A percentile compares a stretch with the other conserved stretches of the same genome.
These are phyloP conservation scores for Massospora cicadina DNA, from an alignment of 371 early-diverging fungal genomes.

Conservation along the genomic window DNA sequence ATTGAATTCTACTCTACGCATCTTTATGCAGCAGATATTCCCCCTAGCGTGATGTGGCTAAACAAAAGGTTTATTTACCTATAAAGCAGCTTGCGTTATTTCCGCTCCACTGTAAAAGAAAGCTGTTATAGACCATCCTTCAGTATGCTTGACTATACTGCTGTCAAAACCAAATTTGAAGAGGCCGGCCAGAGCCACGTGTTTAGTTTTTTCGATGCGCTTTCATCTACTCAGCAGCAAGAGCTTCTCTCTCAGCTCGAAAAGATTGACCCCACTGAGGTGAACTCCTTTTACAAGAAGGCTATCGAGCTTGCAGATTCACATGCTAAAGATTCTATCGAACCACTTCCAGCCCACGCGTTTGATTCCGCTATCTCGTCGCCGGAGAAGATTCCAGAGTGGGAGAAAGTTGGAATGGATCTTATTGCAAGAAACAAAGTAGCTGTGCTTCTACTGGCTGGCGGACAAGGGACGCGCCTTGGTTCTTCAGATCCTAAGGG, in stretches of 20 bases:
- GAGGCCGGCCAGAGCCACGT: conserved; percentile 81
- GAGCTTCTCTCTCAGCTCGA: conserved; percentile 42
- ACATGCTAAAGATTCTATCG: conserved; percentile 27
- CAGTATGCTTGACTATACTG: background rate
- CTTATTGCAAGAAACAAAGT: conserved; percentile 73
- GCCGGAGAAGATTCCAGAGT: conserved; percentile 34
- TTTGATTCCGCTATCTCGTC: conserved; percentile 51
- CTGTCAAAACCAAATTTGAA: conserved; percentile 6
- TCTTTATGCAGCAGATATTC: too few relatives aligned
- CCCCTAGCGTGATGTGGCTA: too few relatives aligned
- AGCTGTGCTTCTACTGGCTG: conserved; percentile 84
- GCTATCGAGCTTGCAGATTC: conserved; percentile 36
- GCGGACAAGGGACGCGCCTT: conserved; percentile 80
- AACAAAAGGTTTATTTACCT: too few relatives aligned
- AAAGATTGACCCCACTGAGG: conserved; percentile 54
- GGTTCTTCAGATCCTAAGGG: conserved; percentile 82
- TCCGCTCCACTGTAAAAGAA: too few relatives aligned
- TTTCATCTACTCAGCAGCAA: conserved; percentile 34
- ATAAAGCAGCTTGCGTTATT: too few relatives aligned
- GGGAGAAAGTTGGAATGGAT: conserved; percentile 54
- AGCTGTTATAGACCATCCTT: background rate
- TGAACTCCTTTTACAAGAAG: conserved; percentile 58
- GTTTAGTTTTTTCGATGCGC: conserved; percentile 55
- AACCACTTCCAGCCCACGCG: conserved; percentile 55
- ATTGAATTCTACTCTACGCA: too few relatives aligned